Evolutionary conservation across 495 filamentous ascomycete species (phyloP), one percentile per base, ranked within the genome.

Genomic region (Tuber indicum): DNA sequence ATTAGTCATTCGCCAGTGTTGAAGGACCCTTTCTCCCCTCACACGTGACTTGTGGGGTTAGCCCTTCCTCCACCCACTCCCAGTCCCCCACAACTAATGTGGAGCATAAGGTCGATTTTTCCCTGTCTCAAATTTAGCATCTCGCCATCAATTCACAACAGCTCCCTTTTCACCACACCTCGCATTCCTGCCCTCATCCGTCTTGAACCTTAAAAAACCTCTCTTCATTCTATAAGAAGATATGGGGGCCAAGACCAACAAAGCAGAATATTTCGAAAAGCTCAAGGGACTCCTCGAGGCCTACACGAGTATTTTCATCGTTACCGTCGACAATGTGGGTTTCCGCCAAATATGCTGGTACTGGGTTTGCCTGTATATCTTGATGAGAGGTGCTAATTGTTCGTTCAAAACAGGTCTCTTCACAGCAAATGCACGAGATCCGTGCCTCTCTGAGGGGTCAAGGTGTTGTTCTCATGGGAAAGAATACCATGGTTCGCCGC

Each of bases 381-480:
- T 9, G 74, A 83, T 86, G 36, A 17, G n/a, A 21, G 6, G 81
- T 83, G 84, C 85, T 87, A 82, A 76, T 70, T 52, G 39, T 71
- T 26, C 66, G 19, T 75, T 74, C 74, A 71, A 42, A 46, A 75
- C 39, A 84, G 87, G 87, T 92, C 87, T 92, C 91, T 86, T 99
- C 96, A 75, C 96, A 99, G 91, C 96, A 99, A 91, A 99, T 99
- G 96, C 96, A 99, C 92, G 96, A 99, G 90, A 98, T 98, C 86
- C 92, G 96, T 87, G 87, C 90, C 82, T 87, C 91, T 83, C 90
- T 98, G 85, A 92, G 94, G 86, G 91, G 92, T 58, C 87, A 96
- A 85, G 94, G 89, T 86, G 91, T 97, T 82, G 94, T 98, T 79
- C 89, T 98, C 86, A 99, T 99, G 96, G 96, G 96, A 84, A 99